Base-by-base conservation (phyloP, 768 basidiomycete genomes). In the Boletus pseudo-olivaceus region DNA sequence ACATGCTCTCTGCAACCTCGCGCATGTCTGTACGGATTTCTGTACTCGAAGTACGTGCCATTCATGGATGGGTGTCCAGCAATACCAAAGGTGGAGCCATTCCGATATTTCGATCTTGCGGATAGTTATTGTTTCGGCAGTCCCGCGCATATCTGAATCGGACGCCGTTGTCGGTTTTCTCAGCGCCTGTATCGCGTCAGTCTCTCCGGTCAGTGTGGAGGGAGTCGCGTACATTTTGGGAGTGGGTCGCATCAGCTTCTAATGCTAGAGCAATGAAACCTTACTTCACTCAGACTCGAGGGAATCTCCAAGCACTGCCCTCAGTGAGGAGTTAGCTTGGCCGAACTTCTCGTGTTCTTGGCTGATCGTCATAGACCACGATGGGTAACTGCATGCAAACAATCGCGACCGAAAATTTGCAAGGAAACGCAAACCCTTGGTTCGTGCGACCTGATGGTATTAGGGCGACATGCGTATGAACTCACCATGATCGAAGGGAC, bases 361-460 rank as follows among this genome's bases (percentile, higher is more conserved):
- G 42, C 11, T 1, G 3, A 15, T 4, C 20, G 23, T 37, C 19
- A 15, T 37, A 52, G 51, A 52, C 34, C 1, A 52, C 51, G 19
- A 52, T 52, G 51, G 51, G 51, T 11, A 52, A 52, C 29, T 52
- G 51, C 20, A 52, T 52, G 51, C 51, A 52, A 45, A 52, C 51
- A n/a, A 39, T 52, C 23, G 35, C 51, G 8, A 52, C 51, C 11
- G 51, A 20, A 19, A 19, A 15, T 2, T 15, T 52, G 19, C 19
- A 8, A 46, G 51, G 35, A 30, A 38, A 52, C 6, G 19, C 12
- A 20, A 29, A 29, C 15, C 51, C 51, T 14, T 52, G 51, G 51
- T 52, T 52, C 29, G 51, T 52, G 26, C 19, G 12, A 23, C 10
- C 11, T 11, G 17, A 14, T 49, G 20, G 2, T 39, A 15, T 7